Evolutionary conservation across 208 protist genomes (phyloP).

Genomic region (Balamuthia mandrillaris): DNA sequence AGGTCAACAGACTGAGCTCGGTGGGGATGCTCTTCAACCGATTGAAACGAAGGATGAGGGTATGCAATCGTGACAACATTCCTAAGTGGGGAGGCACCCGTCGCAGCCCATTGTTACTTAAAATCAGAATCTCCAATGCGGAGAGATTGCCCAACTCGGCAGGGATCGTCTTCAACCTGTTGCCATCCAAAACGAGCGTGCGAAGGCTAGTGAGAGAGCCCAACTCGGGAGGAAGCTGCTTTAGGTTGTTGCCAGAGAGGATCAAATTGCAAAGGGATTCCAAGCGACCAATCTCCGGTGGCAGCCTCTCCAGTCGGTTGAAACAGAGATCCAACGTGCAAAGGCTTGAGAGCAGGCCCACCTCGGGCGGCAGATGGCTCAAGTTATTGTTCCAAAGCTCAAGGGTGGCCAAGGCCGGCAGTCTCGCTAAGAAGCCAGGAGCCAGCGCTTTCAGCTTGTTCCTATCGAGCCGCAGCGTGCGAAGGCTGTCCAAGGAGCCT

Average conservation of each 20-base stretch:
- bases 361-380: not conserved
- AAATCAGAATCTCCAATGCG: not conserved
- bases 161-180: not conserved
- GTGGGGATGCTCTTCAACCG: no score
- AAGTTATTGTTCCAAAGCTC: not conserved
- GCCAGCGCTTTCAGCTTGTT: no score
- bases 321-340: conserved; percentile 4
- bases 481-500: no score
- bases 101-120: no score
- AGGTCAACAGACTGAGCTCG: no score
- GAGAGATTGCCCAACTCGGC: not conserved
- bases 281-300: not conserved
- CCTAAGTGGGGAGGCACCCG: no score
- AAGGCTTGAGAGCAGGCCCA: not conserved
- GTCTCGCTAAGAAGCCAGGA: no score
- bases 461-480: no score
- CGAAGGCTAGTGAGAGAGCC: not conserved
- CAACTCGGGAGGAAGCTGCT: not conserved
- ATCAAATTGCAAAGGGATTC: not conserved
- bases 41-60: no score
- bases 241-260: not conserved
- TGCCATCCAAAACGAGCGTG: not conserved
- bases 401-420: no score
- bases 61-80: no score
- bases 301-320: not conserved